Percentiles rank a stretch among this genome's conserved stretches.
Evolutionary conservation across 1,284 basidiomycete species (phyloP).

Genomic region (Tremellales sp.): DNA sequence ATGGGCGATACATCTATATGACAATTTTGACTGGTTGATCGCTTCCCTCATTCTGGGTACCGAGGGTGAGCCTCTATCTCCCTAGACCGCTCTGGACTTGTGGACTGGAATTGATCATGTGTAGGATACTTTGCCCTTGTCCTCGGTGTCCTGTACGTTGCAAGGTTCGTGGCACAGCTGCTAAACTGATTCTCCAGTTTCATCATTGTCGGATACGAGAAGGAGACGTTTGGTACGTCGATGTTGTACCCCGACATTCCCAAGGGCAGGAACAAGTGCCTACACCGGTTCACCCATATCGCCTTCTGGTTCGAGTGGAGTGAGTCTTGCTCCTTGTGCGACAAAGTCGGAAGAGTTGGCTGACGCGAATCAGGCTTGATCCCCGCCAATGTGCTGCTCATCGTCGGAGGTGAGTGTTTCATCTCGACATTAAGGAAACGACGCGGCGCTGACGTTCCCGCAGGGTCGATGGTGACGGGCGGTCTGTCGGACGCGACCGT

Average conservation of each 20-base stretch:
- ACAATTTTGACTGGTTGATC: constrained; percentile 9
- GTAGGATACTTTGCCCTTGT: constrained; percentile 11
- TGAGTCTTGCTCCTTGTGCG: no score
- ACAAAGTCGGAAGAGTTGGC: neutral
- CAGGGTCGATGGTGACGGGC: neutral
- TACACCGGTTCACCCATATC: neutral
- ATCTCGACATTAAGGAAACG: neutral
- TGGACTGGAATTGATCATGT: neutral
- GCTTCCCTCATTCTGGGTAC: constrained; percentile 6
- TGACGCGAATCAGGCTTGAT: neutral
- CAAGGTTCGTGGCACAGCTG: neutral
- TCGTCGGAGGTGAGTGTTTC: neutral
- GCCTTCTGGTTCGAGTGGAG: neutral
- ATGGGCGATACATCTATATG: constrained; percentile 3
- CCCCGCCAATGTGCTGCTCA: neutral
- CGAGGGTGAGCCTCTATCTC: constrained; percentile 8
- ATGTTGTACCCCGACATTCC: neutral
- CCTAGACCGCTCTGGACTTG: no score
- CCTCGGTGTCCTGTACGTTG: constrained; percentile 2
- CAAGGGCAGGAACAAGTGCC: neutral
- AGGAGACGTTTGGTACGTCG: neutral
- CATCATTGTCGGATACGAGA: constrained; percentile 1
- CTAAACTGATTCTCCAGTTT: neutral
- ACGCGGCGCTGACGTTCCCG: neutral
- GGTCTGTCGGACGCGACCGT: neutral